phyloP scores from a whole-genome alignment of 495 filamentous ascomycete species.

The Lophiotrema nucula region DNA sequence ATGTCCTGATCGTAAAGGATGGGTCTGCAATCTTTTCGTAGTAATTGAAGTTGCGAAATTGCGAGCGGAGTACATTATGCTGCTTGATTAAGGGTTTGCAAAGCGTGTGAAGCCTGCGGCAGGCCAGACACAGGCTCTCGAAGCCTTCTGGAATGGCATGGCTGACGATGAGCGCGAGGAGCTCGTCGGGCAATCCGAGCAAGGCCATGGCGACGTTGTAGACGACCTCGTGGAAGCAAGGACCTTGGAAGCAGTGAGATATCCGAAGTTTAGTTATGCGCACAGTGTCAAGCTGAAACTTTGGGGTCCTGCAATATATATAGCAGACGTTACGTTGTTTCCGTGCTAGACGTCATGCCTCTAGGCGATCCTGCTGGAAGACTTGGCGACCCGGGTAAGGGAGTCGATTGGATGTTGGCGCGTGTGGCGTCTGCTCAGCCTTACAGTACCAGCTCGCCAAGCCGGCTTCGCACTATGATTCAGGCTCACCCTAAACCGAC shows the following conservation, averaged over 20 bases:
- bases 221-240: conserved; percentile 19
- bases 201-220: conserved; percentile 22
- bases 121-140: conserved; percentile 17
- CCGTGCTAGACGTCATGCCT: not conserved
- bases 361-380: conserved; percentile 4
- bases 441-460: not conserved
- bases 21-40: conserved; percentile 3
- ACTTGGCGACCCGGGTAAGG: conserved; percentile 11
- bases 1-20: conserved; percentile 7
- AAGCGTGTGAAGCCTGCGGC: conserved; percentile 19
- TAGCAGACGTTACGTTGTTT: conserved; percentile 13
- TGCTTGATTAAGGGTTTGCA: conserved; percentile 19
- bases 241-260: conserved; percentile 18
- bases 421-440: conserved; percentile 1
- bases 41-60: conserved; percentile 21
- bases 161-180: conserved; percentile 19
- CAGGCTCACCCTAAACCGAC: not conserved
- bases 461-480: not conserved
- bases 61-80: conserved; percentile 15
- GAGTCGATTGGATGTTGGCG: conserved; percentile 13
- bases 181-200: conserved; percentile 19
- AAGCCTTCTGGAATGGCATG: conserved; percentile 25
- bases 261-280: conserved; percentile 15
- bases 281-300: conserved; percentile 21
- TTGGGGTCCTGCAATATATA: conserved; percentile 14